Evolutionary conservation across 2,329 filamentous ascomycete genomes (phyloP).

Genomic region (Aspergillus aculeatus): DNA sequence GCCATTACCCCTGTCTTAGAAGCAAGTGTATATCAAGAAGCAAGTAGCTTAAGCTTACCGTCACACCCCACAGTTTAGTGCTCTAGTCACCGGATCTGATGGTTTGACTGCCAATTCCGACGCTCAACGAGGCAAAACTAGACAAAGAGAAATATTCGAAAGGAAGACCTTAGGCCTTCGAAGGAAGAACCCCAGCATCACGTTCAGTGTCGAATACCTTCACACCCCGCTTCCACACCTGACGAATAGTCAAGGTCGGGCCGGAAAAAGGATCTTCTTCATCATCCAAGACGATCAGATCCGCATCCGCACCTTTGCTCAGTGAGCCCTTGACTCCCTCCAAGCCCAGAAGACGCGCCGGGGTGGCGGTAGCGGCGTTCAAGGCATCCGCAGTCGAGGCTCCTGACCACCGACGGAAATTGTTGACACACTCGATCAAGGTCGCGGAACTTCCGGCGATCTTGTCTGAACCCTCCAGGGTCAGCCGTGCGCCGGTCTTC

Average conservation of each 20-base stretch:
- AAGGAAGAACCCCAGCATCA: slow-evolving; percentile 9
- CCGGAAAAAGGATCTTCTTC: slow-evolving; percentile 30
- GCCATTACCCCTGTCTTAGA: too few relatives aligned
- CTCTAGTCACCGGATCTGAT: not conserved
- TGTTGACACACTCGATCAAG: slow-evolving; percentile 46
- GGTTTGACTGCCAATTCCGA: not conserved
- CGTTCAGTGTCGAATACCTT: slow-evolving; percentile 41
- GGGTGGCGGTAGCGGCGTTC: slow-evolving; percentile 41
- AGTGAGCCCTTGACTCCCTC: slow-evolving; percentile 41
- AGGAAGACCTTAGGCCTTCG: not conserved
- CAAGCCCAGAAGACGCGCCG: slow-evolving; percentile 40
- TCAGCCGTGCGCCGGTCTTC: slow-evolving; percentile 65
- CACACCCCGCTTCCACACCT: slow-evolving; percentile 46
- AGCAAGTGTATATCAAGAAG: too few relatives aligned
- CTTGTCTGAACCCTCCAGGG: slow-evolving; percentile 73
- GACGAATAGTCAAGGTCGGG: slow-evolving; percentile 37
- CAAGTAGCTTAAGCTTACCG: too few relatives aligned
- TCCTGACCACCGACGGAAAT: slow-evolving; percentile 43
- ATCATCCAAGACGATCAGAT: slow-evolving; percentile 42
- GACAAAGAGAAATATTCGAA: not conserved
- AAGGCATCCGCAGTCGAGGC: slow-evolving; percentile 41
- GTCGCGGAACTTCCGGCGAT: slow-evolving; percentile 67
- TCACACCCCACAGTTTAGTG: too few relatives aligned
- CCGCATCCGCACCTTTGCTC: slow-evolving; percentile 43
- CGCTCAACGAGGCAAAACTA: not conserved